Base-by-base conservation (phyloP, 129 eudicot species). In the Helianthus tuberosus region DNA sequence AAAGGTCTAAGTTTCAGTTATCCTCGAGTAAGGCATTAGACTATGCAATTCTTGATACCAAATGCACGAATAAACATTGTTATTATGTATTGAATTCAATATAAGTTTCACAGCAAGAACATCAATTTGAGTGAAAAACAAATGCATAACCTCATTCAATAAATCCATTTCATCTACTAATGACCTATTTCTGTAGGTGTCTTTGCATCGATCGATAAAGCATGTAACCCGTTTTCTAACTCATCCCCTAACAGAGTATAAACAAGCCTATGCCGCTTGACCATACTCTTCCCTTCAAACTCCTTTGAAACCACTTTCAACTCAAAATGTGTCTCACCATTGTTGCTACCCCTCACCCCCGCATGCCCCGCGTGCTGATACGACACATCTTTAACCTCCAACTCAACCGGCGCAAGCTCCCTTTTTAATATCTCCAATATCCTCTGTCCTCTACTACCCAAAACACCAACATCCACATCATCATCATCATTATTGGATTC, bases 301-400 rank as follows among this genome's bases (percentile, higher is more conserved):
- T 85, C 97, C 65, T 82, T 79, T 1, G 99, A 91, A 48, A 94
- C 89, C 71, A 91, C 91, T 75, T 81, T 86, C 75, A 94, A 75
- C 72, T 94, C 87, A 75, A 94, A 90, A 85, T 94, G 97, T 13
- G 99, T 94, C 76, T 89, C 97, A 8, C 94, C 96, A 71, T 86
- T 68, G 41, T 59, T 5, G 63, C 89, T 86, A 29, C 93, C 94
- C 68, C 73, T 81, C 17, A 84, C 85, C 14, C 99, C 97, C 12
- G 91, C 94, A 85, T 94, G 99, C 10, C 99, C 99, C 51, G 99
- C 97, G 80, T 94, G 99, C 83, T 94, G 89, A 78, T 94, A 86
- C 3, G 99, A 94, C 54, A 88, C 85, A 82, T 94, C 99, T 79
- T 91, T 89, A 20, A 94, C 81, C 16, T 81, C 81, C 80, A 91